Conservation (phyloP, 1,284 basidiomycete genomes). For the Boletus holoroseus region DNA sequence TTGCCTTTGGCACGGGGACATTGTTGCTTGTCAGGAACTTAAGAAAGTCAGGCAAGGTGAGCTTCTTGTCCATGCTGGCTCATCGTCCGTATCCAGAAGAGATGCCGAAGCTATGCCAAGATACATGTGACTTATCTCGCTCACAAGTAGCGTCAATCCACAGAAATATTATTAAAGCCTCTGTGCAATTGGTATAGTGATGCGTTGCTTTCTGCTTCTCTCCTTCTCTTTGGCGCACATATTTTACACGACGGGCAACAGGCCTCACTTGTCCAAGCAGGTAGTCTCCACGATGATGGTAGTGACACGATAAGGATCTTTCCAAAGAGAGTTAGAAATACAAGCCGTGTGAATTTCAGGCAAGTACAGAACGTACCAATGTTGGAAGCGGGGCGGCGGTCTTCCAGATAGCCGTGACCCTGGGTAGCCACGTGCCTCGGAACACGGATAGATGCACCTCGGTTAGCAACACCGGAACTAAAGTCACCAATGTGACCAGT, state of each 20-base stretch:
- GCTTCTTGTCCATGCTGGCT: constrained; percentile 36
- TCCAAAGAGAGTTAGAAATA: constrained; percentile 11
- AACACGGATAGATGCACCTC: constrained; percentile 93
- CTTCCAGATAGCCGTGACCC: constrained; percentile 95
- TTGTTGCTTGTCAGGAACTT: constrained; percentile 62
- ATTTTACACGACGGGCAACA: constrained; percentile 8
- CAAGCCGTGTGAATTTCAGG: constrained; percentile 1
- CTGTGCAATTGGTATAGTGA: constrained; percentile 23
- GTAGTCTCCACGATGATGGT: constrained; percentile 93
- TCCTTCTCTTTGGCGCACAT: constrained; percentile 5
- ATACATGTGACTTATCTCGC: constrained; percentile 1
- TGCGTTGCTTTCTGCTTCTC: constrained; percentile 16
- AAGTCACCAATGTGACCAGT: constrained; percentile 93
- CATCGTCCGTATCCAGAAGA: neutral
- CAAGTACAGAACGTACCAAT: constrained; percentile 62
- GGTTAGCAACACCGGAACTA: constrained; percentile 95
- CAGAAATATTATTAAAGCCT: constrained; percentile 6
- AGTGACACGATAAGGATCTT: constrained; percentile 86
- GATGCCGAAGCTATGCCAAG: neutral
- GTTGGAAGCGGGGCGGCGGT: constrained; percentile 96
- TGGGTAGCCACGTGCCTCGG: constrained; percentile 88
- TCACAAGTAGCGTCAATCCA: constrained; percentile 3
- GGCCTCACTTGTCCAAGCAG: constrained; percentile 48
- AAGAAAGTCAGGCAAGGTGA: constrained; percentile 69
- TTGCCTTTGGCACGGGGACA: constrained; percentile 68